Conservation (phyloP, 192 early-diverging fungal genomes). For the Cladochytrium replicatum region DNA sequence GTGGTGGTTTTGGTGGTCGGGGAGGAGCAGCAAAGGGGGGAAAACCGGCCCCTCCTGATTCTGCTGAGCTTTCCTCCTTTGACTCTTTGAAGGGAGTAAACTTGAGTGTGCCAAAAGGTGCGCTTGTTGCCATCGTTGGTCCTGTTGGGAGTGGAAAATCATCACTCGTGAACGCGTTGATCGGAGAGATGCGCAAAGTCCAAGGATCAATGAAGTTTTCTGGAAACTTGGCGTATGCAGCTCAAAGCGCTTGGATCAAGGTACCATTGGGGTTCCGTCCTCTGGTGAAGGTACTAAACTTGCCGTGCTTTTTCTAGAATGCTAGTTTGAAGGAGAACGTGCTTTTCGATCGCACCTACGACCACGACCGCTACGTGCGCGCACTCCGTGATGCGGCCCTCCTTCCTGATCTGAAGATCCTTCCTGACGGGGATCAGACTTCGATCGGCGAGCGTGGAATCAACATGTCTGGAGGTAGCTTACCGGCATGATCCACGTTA, state of each 20-base stretch:
- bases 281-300: conserved; percentile 3
- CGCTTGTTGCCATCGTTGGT: conserved; percentile 72
- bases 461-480: conserved; percentile 41
- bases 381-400: conserved; percentile 63
- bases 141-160: conserved; percentile 79
- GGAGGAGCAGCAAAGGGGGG: too few relatives aligned
- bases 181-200: conserved; percentile 66
- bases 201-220: conserved; percentile 46
- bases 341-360: conserved; percentile 53
- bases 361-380: conserved; percentile 48
- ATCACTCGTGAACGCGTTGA: conserved; percentile 68
- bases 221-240: conserved; percentile 65
- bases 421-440: conserved; percentile 60
- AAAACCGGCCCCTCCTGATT: not conserved
- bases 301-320: conserved; percentile 81
- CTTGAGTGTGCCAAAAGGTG: conserved; percentile 34
- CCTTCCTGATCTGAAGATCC: conserved; percentile 53
- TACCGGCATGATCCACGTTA: too few relatives aligned
- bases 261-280: conserved; percentile 14
- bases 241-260: conserved; percentile 78
- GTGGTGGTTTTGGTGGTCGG: too few relatives aligned
- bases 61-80: not conserved
- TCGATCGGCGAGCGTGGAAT: conserved; percentile 45
- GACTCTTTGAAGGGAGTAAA: conserved; percentile 34
- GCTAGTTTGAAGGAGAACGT: conserved; percentile 58